Evolutionary conservation across 331 rosid genomes (phyloP), one percentile per base, ranked within the genome.

Genomic region (Malus hybrid): DNA sequence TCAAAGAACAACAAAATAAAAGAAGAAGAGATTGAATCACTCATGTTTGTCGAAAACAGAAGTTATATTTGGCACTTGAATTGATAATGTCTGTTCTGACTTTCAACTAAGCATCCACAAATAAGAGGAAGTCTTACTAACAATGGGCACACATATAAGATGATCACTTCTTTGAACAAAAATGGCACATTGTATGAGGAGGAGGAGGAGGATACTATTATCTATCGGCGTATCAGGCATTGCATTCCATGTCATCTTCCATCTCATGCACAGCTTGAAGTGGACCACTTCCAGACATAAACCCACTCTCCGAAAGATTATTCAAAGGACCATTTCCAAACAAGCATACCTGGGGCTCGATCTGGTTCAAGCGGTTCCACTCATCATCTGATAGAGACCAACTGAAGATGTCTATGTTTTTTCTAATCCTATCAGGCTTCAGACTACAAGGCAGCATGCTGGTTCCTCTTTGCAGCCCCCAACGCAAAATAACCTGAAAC

Each of bases 391-490:
- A 78, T 52, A 84, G 76, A 31, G 85, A 77, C 87, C 87, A 84
- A 71, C 80, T 71, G 73, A 84, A 78, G 36, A 81, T 75, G 71
- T 84, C 85, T 48, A 81, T 67, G 63, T 81, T 84, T 71, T 84
- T 75, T 48, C 59, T 81, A 39, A 84, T 84, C 69, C 85, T 61
- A 28, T 84, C 87, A 16, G 80, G 73, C 39, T 78, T 84, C 73
- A 84, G 67, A 59, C 87, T 81, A 27, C 87, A 78, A 4, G 87
- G 87, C 13, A 84, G 80, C 67, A 78, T 83, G 16, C 85, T 81
- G 70, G 87, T 84, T 84, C 79, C 87, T 75, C 85, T 80, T 74
- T 81, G 87, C 68, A 84, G 60, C 39, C 87, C 87, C 87, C 87
- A 81, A 2, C 85, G 71, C 52, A 84, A 67, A 65, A 84, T 72